Base-by-base conservation (phyloP, 2,329 filamentous ascomycete genomes). In the Penicillium nordicum region DNA sequence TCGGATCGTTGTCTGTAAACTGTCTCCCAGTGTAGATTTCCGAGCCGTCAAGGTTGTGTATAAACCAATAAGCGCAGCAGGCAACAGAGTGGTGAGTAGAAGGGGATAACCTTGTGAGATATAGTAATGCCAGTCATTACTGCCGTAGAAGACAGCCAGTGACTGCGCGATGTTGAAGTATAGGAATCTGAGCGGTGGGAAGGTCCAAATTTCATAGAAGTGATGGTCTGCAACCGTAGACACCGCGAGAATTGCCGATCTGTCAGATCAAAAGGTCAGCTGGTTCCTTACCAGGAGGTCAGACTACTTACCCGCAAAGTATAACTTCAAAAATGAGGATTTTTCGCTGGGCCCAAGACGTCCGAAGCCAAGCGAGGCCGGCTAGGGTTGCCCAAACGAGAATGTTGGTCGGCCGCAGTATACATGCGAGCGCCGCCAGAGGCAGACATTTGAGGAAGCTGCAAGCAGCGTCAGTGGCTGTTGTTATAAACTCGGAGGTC, bases 91-190 rank as follows among this genome's bases (percentile, higher is more conserved):
- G 9, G 88, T 96, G 32, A 94, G 86, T 5, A 97, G 83, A 0
- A 97, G 82, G 2, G 94, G 93, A 27, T 96, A 81, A 5, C 92
- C 94, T 75, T 99, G 92, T 0, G 89, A 88, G 30, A 96, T 75
- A 72, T 97, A 99, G 77, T 97, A 99, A 73, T 97, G 92, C 82
- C 88, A 88, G 60, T 90, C 86, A 74, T 96, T 97, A 46, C 80
- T 84, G 23, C 94, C 94, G 71, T 99, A 99, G 74, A 97, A 97
- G 46, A 93, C 84, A 27, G 94, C 91, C 6, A 99, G 81, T 8
- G 89, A 89, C 72, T 95, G 88, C 21, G 87, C 84, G 53, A 99
- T 81, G 76, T 99, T 99, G 80, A 97, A 93, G 69, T 93, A 84
- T 56, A 97, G 81, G 77, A 92, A 97, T 54, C 88, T 87, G 60